These are phyloP conservation scores for Micractinium sp. DNA, from an alignment of 139 green algal species.

Conservation along the genomic window DNA sequence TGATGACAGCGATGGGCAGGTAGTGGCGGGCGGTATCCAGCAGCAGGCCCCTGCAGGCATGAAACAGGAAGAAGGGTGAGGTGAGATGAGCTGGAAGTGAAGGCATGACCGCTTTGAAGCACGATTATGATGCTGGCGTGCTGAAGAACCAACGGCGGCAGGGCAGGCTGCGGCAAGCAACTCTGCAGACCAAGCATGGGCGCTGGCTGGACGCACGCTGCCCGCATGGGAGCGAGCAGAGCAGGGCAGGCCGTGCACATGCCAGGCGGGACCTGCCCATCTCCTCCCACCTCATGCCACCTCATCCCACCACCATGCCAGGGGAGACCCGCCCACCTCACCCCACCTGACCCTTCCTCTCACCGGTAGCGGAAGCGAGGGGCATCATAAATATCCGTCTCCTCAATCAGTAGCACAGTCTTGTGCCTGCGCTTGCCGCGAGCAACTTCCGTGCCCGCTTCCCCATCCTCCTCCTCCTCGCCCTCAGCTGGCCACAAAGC, in stretches of 20 bases:
- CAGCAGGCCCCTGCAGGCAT: constrained; percentile 54
- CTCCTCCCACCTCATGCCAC: not conserved
- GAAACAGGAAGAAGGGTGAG: not conserved
- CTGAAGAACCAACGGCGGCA: too few species aligned
- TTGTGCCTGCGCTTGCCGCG: constrained; percentile 24
- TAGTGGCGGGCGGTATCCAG: constrained; percentile 69
- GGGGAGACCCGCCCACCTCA: not conserved
- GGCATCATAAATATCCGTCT: constrained; percentile 48
- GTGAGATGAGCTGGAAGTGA: constrained; percentile 24
- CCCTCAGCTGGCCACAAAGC: constrained; percentile 4
- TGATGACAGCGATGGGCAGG: constrained; percentile 56
- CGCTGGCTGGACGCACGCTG: too few species aligned
- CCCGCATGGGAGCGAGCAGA: not conserved
- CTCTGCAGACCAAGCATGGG: too few species aligned
- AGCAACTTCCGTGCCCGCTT: constrained; percentile 7
- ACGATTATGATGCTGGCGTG: too few species aligned
- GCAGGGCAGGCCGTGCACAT: not conserved
- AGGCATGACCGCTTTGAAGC: too few species aligned
- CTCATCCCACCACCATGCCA: too few species aligned
- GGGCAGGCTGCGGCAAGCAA: too few species aligned
- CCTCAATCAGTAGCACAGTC: constrained; percentile 28
- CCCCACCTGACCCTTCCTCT: not conserved
- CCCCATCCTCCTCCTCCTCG: not conserved
- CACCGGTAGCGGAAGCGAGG: constrained; percentile 51
- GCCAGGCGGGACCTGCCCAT: not conserved